Evolutionary conservation across 495 filamentous ascomycete species (phyloP), one percentile per base, ranked within the genome.

Genomic region (Entonaema liquescens): DNA sequence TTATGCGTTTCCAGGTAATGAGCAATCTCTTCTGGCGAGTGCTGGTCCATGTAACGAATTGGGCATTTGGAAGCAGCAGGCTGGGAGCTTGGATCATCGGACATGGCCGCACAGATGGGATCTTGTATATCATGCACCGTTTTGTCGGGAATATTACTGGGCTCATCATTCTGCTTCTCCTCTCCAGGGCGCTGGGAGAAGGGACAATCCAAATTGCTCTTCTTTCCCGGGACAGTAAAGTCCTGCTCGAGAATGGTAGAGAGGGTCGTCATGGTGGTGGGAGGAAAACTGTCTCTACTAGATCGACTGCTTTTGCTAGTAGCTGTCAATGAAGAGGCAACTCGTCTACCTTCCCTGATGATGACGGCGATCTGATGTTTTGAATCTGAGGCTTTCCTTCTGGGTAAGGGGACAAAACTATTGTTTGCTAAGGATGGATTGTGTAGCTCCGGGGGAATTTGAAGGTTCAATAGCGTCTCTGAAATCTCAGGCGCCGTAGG

Each of bases 1-100:
- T 97, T 97, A 81, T 97, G 94, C 23, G 87, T 90, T 77, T 97
- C 92, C 60, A 97, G 90, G 74, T 97, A 97, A 66, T 89, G 84
- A 15, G 93, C 94, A 53, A 97, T 89, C 77, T 97, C 94, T 82
- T 96, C 92, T 1, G 94, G 93, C 1, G 92, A 92, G 76, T 96
- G 93, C 77, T 96, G 89, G 74, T 97, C 89, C 67, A 97, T 80
- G 76, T 90, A 96, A 35, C 94, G 90, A 67, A 97, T 97, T 1
- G 94, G 94, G 78, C 94, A 97, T 74, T 90, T 89, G 31, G 88
- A 83, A 15, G 83, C 80, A 13, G 86, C 85, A 31, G 81, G 78
- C 23, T 83, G 83, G 0, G 88, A 88, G 58, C 77, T 68, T 17
- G 80, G 77, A 42, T 87, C 84, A 31, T 86, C 83, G 71, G 82